A percentile compares a stretch with the other conserved stretches of the same genome.
These are phyloP conservation scores for Helotiales sp. DNA, from an alignment of 2,329 filamentous ascomycete species.

Conservation along the genomic window DNA sequence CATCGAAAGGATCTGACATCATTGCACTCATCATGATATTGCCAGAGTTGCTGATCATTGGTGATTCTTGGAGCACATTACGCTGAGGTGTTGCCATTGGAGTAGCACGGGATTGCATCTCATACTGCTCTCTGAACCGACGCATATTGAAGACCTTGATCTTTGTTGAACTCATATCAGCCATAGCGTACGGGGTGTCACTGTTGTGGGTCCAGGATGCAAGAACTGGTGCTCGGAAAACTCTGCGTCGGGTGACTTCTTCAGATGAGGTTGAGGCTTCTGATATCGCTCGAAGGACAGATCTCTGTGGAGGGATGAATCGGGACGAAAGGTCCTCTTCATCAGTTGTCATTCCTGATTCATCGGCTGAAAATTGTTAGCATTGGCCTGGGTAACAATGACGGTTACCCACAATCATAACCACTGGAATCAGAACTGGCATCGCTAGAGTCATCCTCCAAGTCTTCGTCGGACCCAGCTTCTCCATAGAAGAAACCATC, in stretches of 20 bases:
- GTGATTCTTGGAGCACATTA: conserved; percentile 40
- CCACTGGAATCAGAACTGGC: conserved; percentile 50
- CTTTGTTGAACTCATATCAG: conserved; percentile 40
- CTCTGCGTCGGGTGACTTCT: conserved; percentile 12
- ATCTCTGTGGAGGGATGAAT: conserved; percentile 42
- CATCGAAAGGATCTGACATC: conserved; percentile 44
- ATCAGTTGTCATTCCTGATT: conserved; percentile 62
- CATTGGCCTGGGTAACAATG: conserved; percentile 38
- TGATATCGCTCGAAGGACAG: conserved; percentile 13
- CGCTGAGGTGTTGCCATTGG: conserved; percentile 4
- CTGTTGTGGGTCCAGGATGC: conserved; percentile 43
- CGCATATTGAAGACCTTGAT: conserved; percentile 15
- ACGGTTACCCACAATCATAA: conserved; percentile 59
- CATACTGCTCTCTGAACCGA: conserved; percentile 11
- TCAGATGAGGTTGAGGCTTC: conserved; percentile 19
- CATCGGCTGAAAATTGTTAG: conserved; percentile 59
- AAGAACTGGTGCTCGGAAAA: conserved; percentile 39
- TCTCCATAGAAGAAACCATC: conserved; percentile 24
- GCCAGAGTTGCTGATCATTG: conserved; percentile 69
- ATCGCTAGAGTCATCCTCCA: conserved; percentile 37
- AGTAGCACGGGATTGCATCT: conserved; percentile 30
- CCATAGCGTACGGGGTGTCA: conserved; percentile 48
- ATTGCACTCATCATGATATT: conserved; percentile 76
- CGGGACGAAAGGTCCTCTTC: conserved; percentile 51
- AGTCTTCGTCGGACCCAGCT: conserved; percentile 8